Evolutionary conservation across 2,329 filamentous ascomycete species (phyloP).

Genomic region (Cercospora janseana): DNA sequence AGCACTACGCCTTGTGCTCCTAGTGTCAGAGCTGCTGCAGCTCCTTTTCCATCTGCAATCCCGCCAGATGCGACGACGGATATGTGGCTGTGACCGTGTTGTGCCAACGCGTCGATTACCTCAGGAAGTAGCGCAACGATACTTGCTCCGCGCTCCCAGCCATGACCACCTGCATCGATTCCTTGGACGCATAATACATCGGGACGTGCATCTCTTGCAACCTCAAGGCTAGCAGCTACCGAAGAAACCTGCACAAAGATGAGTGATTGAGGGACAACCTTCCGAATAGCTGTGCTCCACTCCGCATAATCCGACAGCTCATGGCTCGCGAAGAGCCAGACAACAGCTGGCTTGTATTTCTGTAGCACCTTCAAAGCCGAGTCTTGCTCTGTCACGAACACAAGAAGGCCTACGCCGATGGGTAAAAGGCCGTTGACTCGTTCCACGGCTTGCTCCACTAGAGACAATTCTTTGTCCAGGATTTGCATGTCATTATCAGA

Average conservation of each 20-base stretch:
- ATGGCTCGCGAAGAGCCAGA: conserved; percentile 66
- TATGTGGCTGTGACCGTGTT: conserved; percentile 33
- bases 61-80: conserved; percentile 58
- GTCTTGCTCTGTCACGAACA: conserved; percentile 43
- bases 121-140: conserved; percentile 60
- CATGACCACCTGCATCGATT: conserved; percentile 64
- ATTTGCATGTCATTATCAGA: conserved; percentile 35
- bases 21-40: conserved; percentile 55
- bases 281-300: conserved; percentile 37
- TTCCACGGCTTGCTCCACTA: conserved; percentile 19
- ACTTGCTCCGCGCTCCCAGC: conserved; percentile 55
- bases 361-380: conserved; percentile 52
- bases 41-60: conserved; percentile 55
- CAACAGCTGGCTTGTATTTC: conserved; percentile 56
- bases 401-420: conserved; percentile 63
- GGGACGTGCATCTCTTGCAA: conserved; percentile 46
- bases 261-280: conserved; percentile 40
- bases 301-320: conserved; percentile 40
- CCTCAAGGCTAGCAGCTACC: conserved; percentile 54
- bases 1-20: conserved; percentile 56
- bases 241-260: conserved; percentile 63
- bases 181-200: conserved; percentile 64
- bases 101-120: conserved; percentile 48
- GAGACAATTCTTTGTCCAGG: conserved; percentile 20
- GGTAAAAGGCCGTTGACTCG: conserved; percentile 40